Conservation (phyloP, 1,284 basidiomycete species). For the Pseudozyma sp. region DNA sequence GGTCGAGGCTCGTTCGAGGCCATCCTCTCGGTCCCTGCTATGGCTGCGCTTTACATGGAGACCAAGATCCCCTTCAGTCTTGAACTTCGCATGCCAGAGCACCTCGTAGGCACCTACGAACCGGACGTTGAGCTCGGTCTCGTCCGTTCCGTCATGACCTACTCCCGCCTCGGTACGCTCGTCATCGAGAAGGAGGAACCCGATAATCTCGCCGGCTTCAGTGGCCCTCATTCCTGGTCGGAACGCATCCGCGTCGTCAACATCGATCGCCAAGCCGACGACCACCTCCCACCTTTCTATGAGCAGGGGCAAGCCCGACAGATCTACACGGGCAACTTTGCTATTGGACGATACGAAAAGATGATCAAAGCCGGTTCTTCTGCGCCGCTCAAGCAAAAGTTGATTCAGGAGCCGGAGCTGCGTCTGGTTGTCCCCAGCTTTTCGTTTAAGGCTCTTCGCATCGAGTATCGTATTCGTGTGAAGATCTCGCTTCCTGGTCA, state of each 20-base stretch:
- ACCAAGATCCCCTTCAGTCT: constrained; percentile 52
- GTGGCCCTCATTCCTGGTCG: constrained; percentile 47
- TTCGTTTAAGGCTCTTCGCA: constrained; percentile 45
- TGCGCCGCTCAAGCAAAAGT: constrained; percentile 33
- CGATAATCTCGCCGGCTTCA: constrained; percentile 42
- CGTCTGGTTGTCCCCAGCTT: constrained; percentile 48
- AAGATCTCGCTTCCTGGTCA: constrained; percentile 29
- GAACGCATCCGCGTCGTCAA: constrained; percentile 51
- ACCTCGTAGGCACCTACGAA: constrained; percentile 21
- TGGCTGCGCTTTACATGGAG: constrained; percentile 54
- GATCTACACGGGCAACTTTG: constrained; percentile 50
- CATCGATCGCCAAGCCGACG: constrained; percentile 40
- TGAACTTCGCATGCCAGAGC: constrained; percentile 43
- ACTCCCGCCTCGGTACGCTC: constrained; percentile 49
- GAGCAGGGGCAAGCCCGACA: constrained; percentile 34
- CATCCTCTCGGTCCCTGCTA: constrained; percentile 49
- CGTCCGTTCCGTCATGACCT: constrained; percentile 49
- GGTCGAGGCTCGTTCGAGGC: constrained; percentile 37
- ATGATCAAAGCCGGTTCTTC: constrained; percentile 46
- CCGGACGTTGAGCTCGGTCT: constrained; percentile 42
- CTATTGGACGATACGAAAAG: constrained; percentile 46
- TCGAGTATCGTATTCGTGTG: constrained; percentile 47
- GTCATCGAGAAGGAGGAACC: constrained; percentile 50
- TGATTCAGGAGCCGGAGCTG: constrained; percentile 37
- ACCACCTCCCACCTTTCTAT: constrained; percentile 49